Evolutionary conservation across 345 rosid genomes (phyloP).

Genomic region (Microthlaspi erraticum): DNA sequence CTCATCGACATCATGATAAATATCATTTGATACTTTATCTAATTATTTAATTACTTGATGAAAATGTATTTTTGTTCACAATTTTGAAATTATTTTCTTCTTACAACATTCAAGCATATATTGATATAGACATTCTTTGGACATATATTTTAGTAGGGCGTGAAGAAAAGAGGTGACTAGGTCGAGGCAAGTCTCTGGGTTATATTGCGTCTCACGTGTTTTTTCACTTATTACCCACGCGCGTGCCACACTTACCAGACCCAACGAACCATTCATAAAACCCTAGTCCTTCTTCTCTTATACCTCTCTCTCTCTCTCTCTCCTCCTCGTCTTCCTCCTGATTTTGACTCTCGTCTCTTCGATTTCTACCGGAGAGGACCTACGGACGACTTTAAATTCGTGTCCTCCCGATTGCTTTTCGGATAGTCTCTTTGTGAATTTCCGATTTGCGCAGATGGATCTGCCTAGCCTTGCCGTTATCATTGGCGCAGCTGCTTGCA

Average conservation of each 20-base stretch:
- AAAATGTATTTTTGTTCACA: neutral
- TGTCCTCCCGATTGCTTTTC: neutral
- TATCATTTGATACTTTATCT: neutral
- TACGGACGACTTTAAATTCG: slow-evolving; percentile 16
- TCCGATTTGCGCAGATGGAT: slow-evolving; percentile 60
- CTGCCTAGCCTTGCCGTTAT: slow-evolving; percentile 69
- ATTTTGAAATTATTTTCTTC: neutral
- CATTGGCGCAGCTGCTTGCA: slow-evolving; percentile 75
- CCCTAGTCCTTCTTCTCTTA: slow-evolving; percentile 39
- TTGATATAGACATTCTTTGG: no score
- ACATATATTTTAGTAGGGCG: no score
- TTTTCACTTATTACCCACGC: slow-evolving; percentile 45
- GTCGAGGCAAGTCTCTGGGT: slow-evolving; percentile 38
- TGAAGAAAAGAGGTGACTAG: neutral
- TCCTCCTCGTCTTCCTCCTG: neutral
- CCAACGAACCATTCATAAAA: slow-evolving; percentile 44
- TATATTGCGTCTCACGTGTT: slow-evolving; percentile 35
- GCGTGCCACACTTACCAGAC: slow-evolving; percentile 35
- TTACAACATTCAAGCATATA: neutral
- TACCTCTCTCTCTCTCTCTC: neutral
- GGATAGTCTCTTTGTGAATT: slow-evolving; percentile 7
- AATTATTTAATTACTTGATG: neutral
- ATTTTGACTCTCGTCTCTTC: slow-evolving; percentile 41
- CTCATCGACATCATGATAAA: neutral
- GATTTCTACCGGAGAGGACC: slow-evolving; percentile 42